Evolutionary conservation across 306 rosid genomes (phyloP).

Genomic region (Medicago ruthenica): DNA sequence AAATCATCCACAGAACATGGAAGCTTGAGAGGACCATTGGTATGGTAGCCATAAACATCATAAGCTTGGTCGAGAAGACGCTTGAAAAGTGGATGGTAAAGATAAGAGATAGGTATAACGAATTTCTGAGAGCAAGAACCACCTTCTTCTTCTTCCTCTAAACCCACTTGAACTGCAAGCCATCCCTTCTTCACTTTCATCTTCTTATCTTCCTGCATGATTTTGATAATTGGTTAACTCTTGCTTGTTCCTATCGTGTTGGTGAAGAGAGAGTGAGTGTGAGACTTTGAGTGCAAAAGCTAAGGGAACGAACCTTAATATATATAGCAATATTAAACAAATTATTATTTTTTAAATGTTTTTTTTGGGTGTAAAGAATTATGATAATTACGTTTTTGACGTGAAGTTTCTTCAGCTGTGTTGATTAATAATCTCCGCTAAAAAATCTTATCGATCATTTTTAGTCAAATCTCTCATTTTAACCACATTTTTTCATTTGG

Average conservation of each 20-base stretch:
- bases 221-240: background rate
- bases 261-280: conserved; percentile 29
- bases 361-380: background rate
- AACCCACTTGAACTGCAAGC: conserved; percentile 67
- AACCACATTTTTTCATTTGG: background rate
- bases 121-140: conserved; percentile 48
- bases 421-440: too few relatives aligned
- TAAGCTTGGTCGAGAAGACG: conserved; percentile 64
- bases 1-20: conserved; percentile 78
- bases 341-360: background rate
- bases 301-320: conserved; percentile 21
- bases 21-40: conserved; percentile 72
- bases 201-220: conserved; percentile 57
- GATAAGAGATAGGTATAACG: conserved; percentile 62
- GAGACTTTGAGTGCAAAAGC: conserved; percentile 28
- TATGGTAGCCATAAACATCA: conserved; percentile 76
- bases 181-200: conserved; percentile 83
- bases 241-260: background rate
- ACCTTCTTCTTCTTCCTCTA: conserved; percentile 59
- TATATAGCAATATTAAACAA: conserved; percentile 11
- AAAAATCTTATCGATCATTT: too few relatives aligned
- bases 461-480: background rate
- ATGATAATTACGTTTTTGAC: too few relatives aligned
- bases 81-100: conserved; percentile 73
- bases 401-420: too few relatives aligned